A percentile compares a stretch with the other conserved stretches of the same genome.
Evolutionary conservation across 108 stramenopile genomes (phyloP).

Genomic region (Aurantiochytrium sp.): DNA sequence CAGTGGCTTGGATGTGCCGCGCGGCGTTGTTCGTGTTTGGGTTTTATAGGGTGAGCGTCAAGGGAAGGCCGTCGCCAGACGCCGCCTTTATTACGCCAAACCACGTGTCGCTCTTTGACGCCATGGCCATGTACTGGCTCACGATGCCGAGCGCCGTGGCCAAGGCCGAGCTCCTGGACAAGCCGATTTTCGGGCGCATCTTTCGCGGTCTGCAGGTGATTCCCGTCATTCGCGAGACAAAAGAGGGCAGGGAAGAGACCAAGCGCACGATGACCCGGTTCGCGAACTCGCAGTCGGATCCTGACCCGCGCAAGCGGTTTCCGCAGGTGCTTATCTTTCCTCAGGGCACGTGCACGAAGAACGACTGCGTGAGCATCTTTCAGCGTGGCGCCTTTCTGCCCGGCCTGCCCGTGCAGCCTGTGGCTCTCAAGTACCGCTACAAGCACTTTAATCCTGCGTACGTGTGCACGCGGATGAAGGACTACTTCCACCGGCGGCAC

Average conservation of each 20-base stretch:
- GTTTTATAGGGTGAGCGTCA: constrained; percentile 37
- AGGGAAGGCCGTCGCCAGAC: neutral
- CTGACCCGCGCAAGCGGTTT: constrained; percentile 27
- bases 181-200: constrained; percentile 33
- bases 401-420: constrained; percentile 46
- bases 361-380: constrained; percentile 43
- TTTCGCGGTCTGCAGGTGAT: constrained; percentile 39
- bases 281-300: neutral
- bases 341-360: constrained; percentile 46
- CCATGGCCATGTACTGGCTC: constrained; percentile 38
- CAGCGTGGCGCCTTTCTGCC: constrained; percentile 47
- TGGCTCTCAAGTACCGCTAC: constrained; percentile 34
- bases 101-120: constrained; percentile 45
- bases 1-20: constrained; percentile 41
- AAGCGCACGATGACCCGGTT: neutral
- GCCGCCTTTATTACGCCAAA: constrained; percentile 45
- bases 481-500: neutral
- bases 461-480: neutral
- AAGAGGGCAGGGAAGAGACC: constrained; percentile 21
- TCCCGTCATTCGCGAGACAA: constrained; percentile 4
- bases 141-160: constrained; percentile 42
- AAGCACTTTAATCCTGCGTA: constrained; percentile 4
- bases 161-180: constrained; percentile 42
- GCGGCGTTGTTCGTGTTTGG: constrained; percentile 37
- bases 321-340: constrained; percentile 50